Base-by-base conservation (phyloP, 2,329 filamentous ascomycete species). In the Calonectria montana region DNA sequence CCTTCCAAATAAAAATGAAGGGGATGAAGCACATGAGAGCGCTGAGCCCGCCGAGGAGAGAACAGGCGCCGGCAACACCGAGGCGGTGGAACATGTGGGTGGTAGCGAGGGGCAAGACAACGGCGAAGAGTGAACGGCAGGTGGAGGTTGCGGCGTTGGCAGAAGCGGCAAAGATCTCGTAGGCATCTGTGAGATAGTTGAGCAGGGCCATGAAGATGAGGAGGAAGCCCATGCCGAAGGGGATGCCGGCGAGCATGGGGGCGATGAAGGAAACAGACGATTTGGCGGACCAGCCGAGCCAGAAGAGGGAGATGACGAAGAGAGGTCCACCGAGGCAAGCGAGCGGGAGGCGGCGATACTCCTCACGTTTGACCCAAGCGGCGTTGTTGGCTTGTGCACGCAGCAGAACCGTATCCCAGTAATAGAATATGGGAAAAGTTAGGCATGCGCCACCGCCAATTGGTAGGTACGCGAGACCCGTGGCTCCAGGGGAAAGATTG, bases 101-200 rank as follows among this genome's bases (percentile, higher is more conserved):
- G 3, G 87, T 87, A 13, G 88, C 88, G 21, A 93, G 83, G 4
- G 91, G 91, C 55, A 93, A 84, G 1, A 91, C 83, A 0, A 98
- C 96, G 53, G 95, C 94, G 1, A 96, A 97, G 82, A 98, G 94
- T 93, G 97, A 97, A 67, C 97, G 96, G 1, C 94, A 98, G 84
- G 84, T 97, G 68, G 97, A 98, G 84, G 85, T 97, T 65, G 87
- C 93, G 80, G 97, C 96, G 53, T 89, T 98, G 79, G 94, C 96
- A 25, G 92, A 91, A 79, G 92, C 91, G 59, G 91, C 90, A 76
- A 89, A 93, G 55, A 91, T 87, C 74, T 91, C 88, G 81, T 93
- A 93, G n/a, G 91, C 91, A 75, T 93, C 91, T 37, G 89, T 91
- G 16, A 92, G 85, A 76, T 93, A 93, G 75, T 92, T 92, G 23